Base-by-base conservation (phyloP, 345 rosid species). In the Laguncularia racemosa region DNA sequence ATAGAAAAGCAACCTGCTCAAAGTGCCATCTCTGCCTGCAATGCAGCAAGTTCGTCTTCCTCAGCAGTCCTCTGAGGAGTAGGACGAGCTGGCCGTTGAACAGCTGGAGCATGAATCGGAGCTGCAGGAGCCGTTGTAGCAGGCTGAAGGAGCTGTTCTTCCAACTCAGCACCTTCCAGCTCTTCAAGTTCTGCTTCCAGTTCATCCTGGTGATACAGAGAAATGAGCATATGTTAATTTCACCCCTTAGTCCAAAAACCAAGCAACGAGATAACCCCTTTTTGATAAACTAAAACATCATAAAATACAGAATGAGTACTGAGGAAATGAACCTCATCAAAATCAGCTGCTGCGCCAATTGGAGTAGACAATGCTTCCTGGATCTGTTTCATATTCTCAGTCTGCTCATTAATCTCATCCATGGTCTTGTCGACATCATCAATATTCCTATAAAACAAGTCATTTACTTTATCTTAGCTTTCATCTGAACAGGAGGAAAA, bases 21-120 rank as follows among this genome's bases (percentile, higher is more conserved):
- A 70, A 91, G 95, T 56, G 97, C 97, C 97, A 91, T 88, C 71
- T 91, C 97, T 57, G 96, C 97, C 58, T 91, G 97, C 62, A 91
- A 79, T 64, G 86, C 95, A 62, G 97, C 97, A 56, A 91, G 89
- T 65, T 91, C 96, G 55, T 91, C 97, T 79, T 91, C 97, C 88
- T 91, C 95, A 16, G 85, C 84, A 0, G 88, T 79, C 78, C 75
- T 82, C 66, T 84, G 88, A 53, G 89, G 71, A 67, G 57, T 68
- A 62, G 89, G 88, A 20, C 81, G 95, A 14, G 75, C 65, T 48
- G 83, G 81, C 72, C 78, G 90, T 62, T 78, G 72, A 55, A 89
- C 95, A 12, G 81, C 78, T 57, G 85, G 84, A 20, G 71, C 84
- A 13, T 85, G 86, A 52, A 84, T 77, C 49, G 93, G 80, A 66